Evolutionary conservation across 1,284 basidiomycete genomes (phyloP), one percentile per base, ranked within the genome.

Genomic region (Fistulinella cinereoalba): DNA sequence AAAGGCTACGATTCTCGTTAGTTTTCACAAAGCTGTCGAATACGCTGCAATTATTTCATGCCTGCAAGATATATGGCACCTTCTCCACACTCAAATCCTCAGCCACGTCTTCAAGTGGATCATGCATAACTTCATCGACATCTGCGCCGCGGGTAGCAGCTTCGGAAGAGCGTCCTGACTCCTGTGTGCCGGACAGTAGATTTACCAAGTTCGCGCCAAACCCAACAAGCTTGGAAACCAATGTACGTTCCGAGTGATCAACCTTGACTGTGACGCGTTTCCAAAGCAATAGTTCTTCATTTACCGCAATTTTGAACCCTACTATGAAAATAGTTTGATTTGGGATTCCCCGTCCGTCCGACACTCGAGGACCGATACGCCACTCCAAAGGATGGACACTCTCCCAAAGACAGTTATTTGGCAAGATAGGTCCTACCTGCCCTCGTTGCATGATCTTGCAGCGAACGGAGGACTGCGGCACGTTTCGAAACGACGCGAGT

Each of bases 281-380:
- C 28, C 9, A 11, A 1, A 25, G 18, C 3, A 34, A 18, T 11
- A 22, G 19, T 23, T 27, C 42, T 16, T 39, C 16, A 22, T 37
- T 44, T 19, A 44, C 31, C 1, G 42, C 31, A n/a, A 50, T 49
- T 24, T 48, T 50, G 46, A 34, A 50, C 24, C 49, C 49, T 2
- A 18, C 22, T n/a, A 49, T 49, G 23, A 44, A 48, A 2, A 50
- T 22, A 3, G 37, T 23, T 27, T 50, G 46, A 15, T 48, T 49
- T 27, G 22, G 37, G 7, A 22, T 28, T 16, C 6, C 38, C 11
- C 11, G 29, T 16, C 29, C 29, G 13, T 15, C 12, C 1, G 25
- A 15, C n/a, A 15, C n/a, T 29, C 31, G 28, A 9, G 48, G 47
- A 18, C 43, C 48, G 8, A 42, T 24, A 21, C 32, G 50, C 12